Conservation (phyloP, 768 basidiomycete genomes). For the Panaeolus cyanescens region DNA sequence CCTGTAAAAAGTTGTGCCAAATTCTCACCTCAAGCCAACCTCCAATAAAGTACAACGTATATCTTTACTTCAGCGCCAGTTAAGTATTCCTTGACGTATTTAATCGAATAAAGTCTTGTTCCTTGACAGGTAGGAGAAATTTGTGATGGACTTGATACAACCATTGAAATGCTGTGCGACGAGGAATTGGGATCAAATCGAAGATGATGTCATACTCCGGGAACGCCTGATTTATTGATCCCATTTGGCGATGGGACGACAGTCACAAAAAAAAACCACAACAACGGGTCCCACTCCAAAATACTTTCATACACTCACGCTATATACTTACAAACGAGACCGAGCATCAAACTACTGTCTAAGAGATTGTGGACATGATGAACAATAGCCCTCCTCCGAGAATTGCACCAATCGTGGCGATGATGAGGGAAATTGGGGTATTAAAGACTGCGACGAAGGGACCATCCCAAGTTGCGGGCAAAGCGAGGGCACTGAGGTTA, state of each 20-base stretch:
- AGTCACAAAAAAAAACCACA: constrained; percentile 3
- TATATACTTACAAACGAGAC: background rate
- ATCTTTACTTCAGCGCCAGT: background rate
- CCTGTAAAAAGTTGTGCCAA: too few relatives aligned
- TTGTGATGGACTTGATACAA: too few relatives aligned
- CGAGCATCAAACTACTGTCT: background rate
- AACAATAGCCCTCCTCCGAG: constrained; percentile 50
- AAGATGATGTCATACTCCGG: too few relatives aligned
- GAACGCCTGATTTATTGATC: too few relatives aligned
- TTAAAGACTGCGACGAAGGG: constrained; percentile 51
- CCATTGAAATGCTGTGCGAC: too few relatives aligned
- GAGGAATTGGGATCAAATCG: too few relatives aligned
- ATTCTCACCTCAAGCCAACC: too few relatives aligned
- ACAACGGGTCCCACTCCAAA: constrained; percentile 33
- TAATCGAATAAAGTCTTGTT: too few relatives aligned
- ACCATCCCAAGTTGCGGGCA: constrained; percentile 64
- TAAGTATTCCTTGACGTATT: too few relatives aligned
- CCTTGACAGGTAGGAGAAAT: too few relatives aligned
- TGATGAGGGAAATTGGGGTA: constrained; percentile 41
- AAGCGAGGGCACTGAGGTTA: constrained; percentile 39
- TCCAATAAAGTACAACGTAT: background rate
- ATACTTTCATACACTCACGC: constrained; percentile 23
- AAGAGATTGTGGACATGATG: constrained; percentile 40
- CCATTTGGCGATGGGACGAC: constrained; percentile 1
- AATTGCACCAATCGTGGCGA: constrained; percentile 43